Percentiles rank a stretch among this genome's conserved stretches.
phyloP scores from a whole-genome alignment of 106 monocot genomes.

The Acorus gramineus region DNA sequence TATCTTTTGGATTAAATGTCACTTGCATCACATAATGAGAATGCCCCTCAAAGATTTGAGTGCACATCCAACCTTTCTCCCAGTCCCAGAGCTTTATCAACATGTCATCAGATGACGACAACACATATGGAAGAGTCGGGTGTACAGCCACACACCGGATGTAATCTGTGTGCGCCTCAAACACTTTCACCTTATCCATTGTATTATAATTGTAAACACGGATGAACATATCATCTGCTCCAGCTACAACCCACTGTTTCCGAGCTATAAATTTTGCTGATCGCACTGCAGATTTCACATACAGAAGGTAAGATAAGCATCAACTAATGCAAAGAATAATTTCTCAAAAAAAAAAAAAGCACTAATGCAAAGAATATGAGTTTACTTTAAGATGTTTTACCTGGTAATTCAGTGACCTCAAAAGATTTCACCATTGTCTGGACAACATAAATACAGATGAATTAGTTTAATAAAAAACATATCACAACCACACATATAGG shows the following conservation, averaged over 20 bases:
- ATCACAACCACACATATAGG: no score
- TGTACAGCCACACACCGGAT: neutral
- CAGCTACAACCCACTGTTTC: neutral
- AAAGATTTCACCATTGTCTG: neutral
- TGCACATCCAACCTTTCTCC: neutral
- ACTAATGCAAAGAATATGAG: neutral
- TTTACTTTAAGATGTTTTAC: neutral
- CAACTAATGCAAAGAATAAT: neutral
- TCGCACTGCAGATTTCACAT: neutral
- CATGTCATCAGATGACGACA: neutral
- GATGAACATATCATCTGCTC: neutral
- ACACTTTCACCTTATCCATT: neutral
- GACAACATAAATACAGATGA: neutral
- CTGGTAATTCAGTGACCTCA: slow-evolving; percentile 1
- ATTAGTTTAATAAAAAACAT: no score
- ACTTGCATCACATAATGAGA: neutral
- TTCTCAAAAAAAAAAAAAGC: neutral
- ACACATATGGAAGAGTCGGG: neutral
- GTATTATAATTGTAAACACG: slow-evolving; percentile 1
- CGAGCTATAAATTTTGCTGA: neutral
- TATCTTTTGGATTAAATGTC: neutral
- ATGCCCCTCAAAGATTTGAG: neutral
- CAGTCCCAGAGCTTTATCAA: neutral
- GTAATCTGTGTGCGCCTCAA: neutral
- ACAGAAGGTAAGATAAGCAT: neutral